These are phyloP conservation scores for Paecilomyces niveus DNA, from an alignment of 2,329 filamentous ascomycete species.

Conservation along the genomic window DNA sequence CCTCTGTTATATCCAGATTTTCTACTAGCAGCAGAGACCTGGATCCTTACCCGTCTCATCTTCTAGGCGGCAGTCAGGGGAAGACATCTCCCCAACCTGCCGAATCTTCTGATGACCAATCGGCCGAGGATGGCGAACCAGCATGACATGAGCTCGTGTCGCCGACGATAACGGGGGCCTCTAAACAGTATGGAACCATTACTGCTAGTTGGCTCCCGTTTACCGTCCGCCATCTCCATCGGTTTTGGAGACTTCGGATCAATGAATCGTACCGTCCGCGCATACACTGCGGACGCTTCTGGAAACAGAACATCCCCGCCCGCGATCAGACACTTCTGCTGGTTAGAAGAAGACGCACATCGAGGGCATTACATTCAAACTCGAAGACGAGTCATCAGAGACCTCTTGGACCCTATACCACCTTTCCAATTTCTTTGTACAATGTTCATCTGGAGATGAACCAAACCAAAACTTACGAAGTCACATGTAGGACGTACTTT, in stretches of 20 bases:
- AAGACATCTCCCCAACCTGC: slow-evolving; percentile 18
- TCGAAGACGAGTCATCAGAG: neutral
- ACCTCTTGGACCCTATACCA: neutral
- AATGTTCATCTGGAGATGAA: neutral
- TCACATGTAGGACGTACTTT: neutral
- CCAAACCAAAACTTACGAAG: neutral
- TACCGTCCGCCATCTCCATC: neutral
- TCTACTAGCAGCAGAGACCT: slow-evolving; percentile 47
- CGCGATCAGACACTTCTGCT: neutral
- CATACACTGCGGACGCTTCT: neutral
- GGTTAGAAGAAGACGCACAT: neutral
- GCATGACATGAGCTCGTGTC: neutral
- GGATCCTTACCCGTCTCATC: slow-evolving; percentile 38
- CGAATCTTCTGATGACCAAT: slow-evolving; percentile 15
- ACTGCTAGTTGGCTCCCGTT: neutral
- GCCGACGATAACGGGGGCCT: neutral
- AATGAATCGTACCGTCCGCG: neutral
- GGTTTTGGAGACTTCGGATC: neutral
- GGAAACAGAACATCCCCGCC: neutral
- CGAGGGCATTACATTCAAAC: neutral
- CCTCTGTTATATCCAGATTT: slow-evolving; percentile 45
- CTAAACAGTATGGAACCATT: neutral
- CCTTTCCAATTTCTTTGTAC: neutral
- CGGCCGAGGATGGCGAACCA: slow-evolving; percentile 6
- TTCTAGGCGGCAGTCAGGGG: slow-evolving; percentile 22